Evolutionary conservation across 2,329 filamentous ascomycete genomes (phyloP), one percentile per base, ranked within the genome.

Genomic region (Phialophora chinensis): DNA sequence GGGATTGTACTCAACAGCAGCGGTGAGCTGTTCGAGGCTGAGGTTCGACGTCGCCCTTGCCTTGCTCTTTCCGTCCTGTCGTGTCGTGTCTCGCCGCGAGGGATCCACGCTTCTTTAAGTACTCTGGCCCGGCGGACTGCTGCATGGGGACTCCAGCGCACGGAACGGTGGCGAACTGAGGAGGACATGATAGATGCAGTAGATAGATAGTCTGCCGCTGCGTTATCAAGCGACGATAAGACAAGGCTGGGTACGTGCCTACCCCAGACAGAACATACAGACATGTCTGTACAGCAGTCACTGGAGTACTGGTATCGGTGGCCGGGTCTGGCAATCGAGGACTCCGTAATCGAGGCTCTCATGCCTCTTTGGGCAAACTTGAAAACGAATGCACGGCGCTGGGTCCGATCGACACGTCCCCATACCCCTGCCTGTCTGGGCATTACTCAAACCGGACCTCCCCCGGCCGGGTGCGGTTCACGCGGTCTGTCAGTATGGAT

Each of bases 161-260:
- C 38, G 31, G 7, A 31, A 31, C 31, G 31, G 31, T 10, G 31
- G 31, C 31, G 2, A 10, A 10, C 31, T 31, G 31, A 31, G 31
- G 29, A 31, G 1, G 31, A 31, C 31, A 8, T 42, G 38, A 42
- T 42, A 17, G 38, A 42, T 6, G 17, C 2, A 14, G 12, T 42
- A 1, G 23, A 25, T 25, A 17, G 38, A 29, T 55, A 29, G 12
- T 12, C 52, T 17, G 14, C 52, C 52, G 27, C 8, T 12, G 27
- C 44, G 8, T 33, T 60, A 60, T 60, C 57, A 33, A 60, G 35
- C 35, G 17, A 35, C 17, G 57, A 60, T 50, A 60, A 60, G 25
- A 25, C 25, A 52, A n/a, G 25, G 25, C 42, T 50, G 17, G 23
- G 11, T 6, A 10, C 29, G 23, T 25, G 23, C 23, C 35, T 38